Base-by-base conservation (phyloP, 768 basidiomycete species). In the Auricularia cornea region DNA sequence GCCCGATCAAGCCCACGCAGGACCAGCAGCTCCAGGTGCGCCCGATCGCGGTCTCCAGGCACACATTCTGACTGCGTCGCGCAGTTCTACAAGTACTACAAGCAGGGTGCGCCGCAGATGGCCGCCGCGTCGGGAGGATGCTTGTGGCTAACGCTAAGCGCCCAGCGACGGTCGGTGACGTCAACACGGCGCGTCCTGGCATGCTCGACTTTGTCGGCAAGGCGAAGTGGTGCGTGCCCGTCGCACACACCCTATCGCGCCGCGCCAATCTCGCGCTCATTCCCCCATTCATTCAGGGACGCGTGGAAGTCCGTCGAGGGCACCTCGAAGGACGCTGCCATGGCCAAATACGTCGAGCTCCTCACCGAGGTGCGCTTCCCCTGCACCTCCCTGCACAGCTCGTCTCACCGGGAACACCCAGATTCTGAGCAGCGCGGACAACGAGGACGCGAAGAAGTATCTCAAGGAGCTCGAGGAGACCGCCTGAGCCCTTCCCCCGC, bases 51-150 rank as follows among this genome's bases (percentile, higher is more conserved):
- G 26, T 3, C 29, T 23, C 14, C 29, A 3, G 6, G 23, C 5
- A 30, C 59, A 1, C 3, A 8, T 4, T 18, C 11, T 20, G 44
- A 48, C 44, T 20, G 20, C 33, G 31, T 65, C 64, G 44, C 52
- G 23, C 70, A 98, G 95, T 97, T 97, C 81, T 99, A 98, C 81
- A 82, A 81, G 68, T 84, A 88, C 75, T 98, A 80, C 84, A 99
- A 98, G 83, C 94, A 96, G 81, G 92, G 93, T 89, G 62, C 54
- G 73, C 62, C 59, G 26, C 65, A 35, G 40, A 10, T 38, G 54
- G 6, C 12, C 38, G 26, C 20, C 16, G 10, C n/a, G 31, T 14
- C 59, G 26, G 54, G 10, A 20, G 26, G 18, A n/a, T 26, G 54
- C 26, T 26, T 16, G 26, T 48, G 44, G 30, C 54, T 57, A 16